Evolutionary conservation across 2,329 filamentous ascomycete species (phyloP).

Genomic region (Aspergillus oerlinghausenensis): DNA sequence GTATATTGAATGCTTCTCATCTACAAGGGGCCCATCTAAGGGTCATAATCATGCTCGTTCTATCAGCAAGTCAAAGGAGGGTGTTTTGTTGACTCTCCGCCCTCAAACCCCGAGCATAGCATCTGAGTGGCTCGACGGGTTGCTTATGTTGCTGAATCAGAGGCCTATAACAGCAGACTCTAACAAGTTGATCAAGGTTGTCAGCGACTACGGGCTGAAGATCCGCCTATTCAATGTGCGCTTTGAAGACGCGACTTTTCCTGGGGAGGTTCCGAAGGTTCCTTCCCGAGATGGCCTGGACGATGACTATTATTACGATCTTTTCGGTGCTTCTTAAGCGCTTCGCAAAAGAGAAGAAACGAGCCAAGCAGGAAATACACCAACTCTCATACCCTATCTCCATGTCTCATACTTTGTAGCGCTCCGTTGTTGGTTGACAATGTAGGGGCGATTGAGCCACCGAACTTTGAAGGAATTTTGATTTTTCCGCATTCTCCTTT

Average conservation of each 20-base stretch:
- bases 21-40: slow-evolving; percentile 31
- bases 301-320: slow-evolving; percentile 89
- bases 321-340: slow-evolving; percentile 45
- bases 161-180: slow-evolving; percentile 96
- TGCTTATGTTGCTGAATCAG: slow-evolving; percentile 92
- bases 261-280: slow-evolving; percentile 66
- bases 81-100: slow-evolving; percentile 74
- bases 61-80: slow-evolving; percentile 52
- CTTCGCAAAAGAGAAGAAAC: background rate
- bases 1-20: slow-evolving; percentile 43
- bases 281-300: slow-evolving; percentile 81
- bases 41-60: slow-evolving; percentile 28
- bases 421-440: background rate
- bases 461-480: background rate
- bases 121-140: slow-evolving; percentile 92
- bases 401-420: background rate
- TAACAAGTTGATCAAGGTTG: slow-evolving; percentile 78
- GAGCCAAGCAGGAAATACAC: background rate
- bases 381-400: background rate
- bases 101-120: slow-evolving; percentile 76
- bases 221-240: slow-evolving; percentile 87
- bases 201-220: slow-evolving; percentile 87
- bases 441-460: background rate
- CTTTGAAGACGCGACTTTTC: slow-evolving; percentile 71
- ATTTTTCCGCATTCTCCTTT: background rate